phyloP scores from a whole-genome alignment of 2,329 filamentous ascomycete genomes.

The Fusarium acutatum region DNA sequence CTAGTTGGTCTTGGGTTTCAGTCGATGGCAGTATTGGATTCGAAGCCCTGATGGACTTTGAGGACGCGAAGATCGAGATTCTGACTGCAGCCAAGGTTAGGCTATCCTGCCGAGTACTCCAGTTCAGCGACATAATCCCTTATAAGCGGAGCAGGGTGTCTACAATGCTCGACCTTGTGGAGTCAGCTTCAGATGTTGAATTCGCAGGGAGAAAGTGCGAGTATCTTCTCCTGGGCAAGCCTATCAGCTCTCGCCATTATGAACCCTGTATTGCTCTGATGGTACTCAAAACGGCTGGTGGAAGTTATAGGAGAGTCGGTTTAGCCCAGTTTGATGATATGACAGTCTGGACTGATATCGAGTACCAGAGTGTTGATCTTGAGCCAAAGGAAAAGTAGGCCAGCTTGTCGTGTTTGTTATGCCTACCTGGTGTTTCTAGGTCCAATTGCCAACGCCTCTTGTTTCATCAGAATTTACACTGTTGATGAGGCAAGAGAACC shows the following conservation, averaged over 20 bases:
- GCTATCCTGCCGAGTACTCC: not conserved
- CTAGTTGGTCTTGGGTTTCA: not conserved
- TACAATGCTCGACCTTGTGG: not conserved
- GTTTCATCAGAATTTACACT: not conserved
- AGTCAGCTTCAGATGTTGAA: fast-evolving
- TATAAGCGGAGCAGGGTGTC: fast-evolving
- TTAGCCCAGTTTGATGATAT: fast-evolving
- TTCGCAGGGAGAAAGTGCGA: fast-evolving
- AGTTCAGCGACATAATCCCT: fast-evolving
- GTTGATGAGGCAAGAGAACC: too few species aligned
- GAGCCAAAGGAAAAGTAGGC: not conserved
- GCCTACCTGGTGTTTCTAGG: fast-evolving
- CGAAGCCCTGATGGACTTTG: fast-evolving
- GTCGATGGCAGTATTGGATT: not conserved
- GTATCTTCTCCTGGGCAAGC: not conserved
- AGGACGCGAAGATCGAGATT: not conserved
- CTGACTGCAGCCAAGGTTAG: not conserved
- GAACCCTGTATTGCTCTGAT: not conserved
- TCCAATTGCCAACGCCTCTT: fast-evolving
- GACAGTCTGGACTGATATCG: fast-evolving
- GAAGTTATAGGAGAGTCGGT: not conserved
- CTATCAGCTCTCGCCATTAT: fast-evolving
- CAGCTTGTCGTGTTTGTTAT: fast-evolving
- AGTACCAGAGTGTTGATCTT: not conserved
- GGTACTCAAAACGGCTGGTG: fast-evolving